Evolutionary conservation across 2,329 filamentous ascomycete genomes (phyloP).

Genomic region (Ophiostoma tasmaniense): DNA sequence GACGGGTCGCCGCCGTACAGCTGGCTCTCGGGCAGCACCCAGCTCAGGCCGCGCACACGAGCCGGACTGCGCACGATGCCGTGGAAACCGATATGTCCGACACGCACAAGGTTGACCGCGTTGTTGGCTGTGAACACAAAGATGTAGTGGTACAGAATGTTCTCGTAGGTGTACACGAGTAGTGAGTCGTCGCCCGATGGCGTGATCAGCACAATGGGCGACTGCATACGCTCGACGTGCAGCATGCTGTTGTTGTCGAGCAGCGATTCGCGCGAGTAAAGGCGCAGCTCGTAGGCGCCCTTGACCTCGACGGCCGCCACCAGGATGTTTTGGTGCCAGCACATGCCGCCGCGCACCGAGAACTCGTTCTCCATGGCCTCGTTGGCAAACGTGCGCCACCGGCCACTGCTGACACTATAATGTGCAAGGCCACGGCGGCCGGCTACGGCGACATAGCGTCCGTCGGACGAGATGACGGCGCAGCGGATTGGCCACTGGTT

Average conservation of each 20-base stretch:
- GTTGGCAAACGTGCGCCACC: slow-evolving; percentile 92
- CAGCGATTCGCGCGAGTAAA: slow-evolving; percentile 80
- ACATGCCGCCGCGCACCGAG: slow-evolving; percentile 90
- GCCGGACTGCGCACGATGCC: slow-evolving; percentile 92
- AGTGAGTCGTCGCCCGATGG: slow-evolving; percentile 89
- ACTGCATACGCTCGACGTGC: slow-evolving; percentile 67
- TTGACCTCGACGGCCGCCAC: slow-evolving; percentile 88
- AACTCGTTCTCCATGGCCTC: slow-evolving; percentile 79
- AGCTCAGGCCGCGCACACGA: slow-evolving; percentile 84
- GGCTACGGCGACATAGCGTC: slow-evolving; percentile 92
- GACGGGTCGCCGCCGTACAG: slow-evolving; percentile 86
- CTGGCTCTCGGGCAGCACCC: slow-evolving; percentile 89
- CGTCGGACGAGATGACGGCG: slow-evolving; percentile 82
- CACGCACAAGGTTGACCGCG: slow-evolving; percentile 70
- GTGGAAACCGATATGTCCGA: slow-evolving; percentile 97
- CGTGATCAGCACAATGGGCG: slow-evolving; percentile 82
- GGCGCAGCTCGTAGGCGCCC: slow-evolving; percentile 72
- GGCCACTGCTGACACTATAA: slow-evolving; percentile 86
- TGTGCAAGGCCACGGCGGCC: slow-evolving; percentile 85
- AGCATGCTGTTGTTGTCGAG: slow-evolving; percentile 66
- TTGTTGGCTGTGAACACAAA: slow-evolving; percentile 62
- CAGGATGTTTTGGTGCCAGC: slow-evolving; percentile 94
- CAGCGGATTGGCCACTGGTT: slow-evolving; percentile 90
- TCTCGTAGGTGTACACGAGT: slow-evolving; percentile 94
- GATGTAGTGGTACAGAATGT: slow-evolving; percentile 89